Evolutionary conservation across 768 basidiomycete species (phyloP).

Genomic region (Lactarius psammicola): DNA sequence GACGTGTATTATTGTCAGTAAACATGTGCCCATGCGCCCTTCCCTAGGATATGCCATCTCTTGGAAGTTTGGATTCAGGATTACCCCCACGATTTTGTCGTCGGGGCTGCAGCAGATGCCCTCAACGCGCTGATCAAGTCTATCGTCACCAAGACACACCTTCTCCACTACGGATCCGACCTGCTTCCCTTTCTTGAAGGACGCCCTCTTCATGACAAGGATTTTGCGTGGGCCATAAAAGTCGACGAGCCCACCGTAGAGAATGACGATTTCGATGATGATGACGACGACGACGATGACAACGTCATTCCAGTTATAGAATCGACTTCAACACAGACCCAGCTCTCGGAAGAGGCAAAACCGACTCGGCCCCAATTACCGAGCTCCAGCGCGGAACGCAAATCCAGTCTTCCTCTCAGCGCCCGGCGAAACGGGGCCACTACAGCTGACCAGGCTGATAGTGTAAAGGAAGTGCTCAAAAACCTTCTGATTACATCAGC

Average conservation of each 20-base stretch:
- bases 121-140: constrained; percentile 75
- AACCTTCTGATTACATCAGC: constrained; percentile 59
- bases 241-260: constrained; percentile 56
- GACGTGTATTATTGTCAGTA: constrained; percentile 8
- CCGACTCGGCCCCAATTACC: constrained; percentile 19
- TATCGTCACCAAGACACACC: constrained; percentile 74
- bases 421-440: constrained; percentile 29
- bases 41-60: constrained; percentile 69
- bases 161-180: constrained; percentile 82
- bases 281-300: constrained; percentile 54
- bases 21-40: constrained; percentile 4
- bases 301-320: constrained; percentile 28
- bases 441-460: constrained; percentile 14
- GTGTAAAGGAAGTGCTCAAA: constrained; percentile 58
- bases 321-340: constrained; percentile 30
- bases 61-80: constrained; percentile 74
- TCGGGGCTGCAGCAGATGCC: constrained; percentile 68
- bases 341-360: constrained; percentile 18
- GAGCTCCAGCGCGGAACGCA: constrained; percentile 55
- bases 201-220: constrained; percentile 64
- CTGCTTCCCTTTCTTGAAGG: constrained; percentile 77
- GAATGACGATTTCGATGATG: constrained; percentile 51
- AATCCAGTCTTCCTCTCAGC: constrained; percentile 62
- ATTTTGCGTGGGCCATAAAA: constrained; percentile 73
- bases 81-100: constrained; percentile 79